A percentile compares a stretch with the other conserved stretches of the same genome.
Conservation (phyloP, 2,329 filamentous ascomycete genomes). For the Microdochium nivale region DNA sequence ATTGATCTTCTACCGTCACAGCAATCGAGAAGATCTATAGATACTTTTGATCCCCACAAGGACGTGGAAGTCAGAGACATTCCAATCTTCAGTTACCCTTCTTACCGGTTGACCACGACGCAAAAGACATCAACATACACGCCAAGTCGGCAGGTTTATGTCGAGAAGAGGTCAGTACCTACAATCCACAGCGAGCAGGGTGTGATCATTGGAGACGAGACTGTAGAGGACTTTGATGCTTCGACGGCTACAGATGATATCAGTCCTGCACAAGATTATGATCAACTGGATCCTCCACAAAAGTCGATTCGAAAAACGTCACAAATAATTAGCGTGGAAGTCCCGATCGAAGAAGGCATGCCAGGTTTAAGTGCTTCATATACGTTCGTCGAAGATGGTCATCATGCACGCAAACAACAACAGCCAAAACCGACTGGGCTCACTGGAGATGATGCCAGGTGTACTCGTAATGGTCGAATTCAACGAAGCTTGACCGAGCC, state of each 20-base stretch:
- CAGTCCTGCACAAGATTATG: not conserved
- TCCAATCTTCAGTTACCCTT: constrained; percentile 13
- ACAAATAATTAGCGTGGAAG: too few species aligned
- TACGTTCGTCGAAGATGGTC: too few species aligned
- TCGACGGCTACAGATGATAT: not conserved
- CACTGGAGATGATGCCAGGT: not conserved
- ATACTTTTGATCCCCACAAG: constrained; percentile 19
- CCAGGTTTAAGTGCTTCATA: too few species aligned
- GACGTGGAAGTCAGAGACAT: constrained; percentile 16
- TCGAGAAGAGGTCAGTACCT: constrained; percentile 13
- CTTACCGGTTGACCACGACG: constrained; percentile 11
- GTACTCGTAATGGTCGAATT: not conserved
- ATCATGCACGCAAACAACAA: too few species aligned
- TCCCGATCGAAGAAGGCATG: not conserved
- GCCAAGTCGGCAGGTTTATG: constrained; percentile 16
- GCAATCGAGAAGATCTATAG: constrained; percentile 17
- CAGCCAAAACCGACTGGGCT: not conserved
- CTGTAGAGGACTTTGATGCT: constrained; percentile 6
- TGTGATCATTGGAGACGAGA: constrained; percentile 18
- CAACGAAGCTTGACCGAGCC: not conserved
- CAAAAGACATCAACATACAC: constrained; percentile 16
- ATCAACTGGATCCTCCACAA: not conserved
- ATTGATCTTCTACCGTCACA: constrained; percentile 23
- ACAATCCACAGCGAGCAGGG: constrained; percentile 23
- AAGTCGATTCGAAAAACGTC: too few species aligned